phyloP scores from a whole-genome alignment of 1,139 yeast genomes.

The Hemisphaericaspora lyxosophila region DNA sequence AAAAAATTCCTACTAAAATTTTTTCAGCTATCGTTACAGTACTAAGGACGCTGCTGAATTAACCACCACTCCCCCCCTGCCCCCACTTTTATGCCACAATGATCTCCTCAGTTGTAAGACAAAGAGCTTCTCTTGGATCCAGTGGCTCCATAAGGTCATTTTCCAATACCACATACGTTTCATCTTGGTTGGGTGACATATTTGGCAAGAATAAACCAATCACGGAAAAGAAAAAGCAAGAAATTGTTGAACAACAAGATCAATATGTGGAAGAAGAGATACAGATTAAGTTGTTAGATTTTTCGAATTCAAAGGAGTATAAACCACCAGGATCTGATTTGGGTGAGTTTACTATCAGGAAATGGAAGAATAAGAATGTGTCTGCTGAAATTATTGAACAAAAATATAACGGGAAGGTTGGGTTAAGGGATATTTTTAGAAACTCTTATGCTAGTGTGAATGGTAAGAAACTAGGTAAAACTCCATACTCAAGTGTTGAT shows the following conservation, averaged over 20 bases:
- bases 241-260: slow-evolving; percentile 42
- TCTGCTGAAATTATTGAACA: slow-evolving; percentile 28
- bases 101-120: slow-evolving; percentile 3
- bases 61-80: no score
- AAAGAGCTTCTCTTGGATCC: background rate
- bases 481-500: slow-evolving; percentile 18
- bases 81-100: no score
- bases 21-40: no score
- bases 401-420: slow-evolving; percentile 24
- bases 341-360: slow-evolving; percentile 34
- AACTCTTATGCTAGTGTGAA: slow-evolving; percentile 25
- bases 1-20: no score
- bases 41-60: no score
- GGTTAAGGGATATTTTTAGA: slow-evolving; percentile 26
- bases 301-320: slow-evolving; percentile 35
- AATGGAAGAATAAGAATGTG: slow-evolving; percentile 37
- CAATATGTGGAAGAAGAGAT: slow-evolving; percentile 37
- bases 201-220: slow-evolving; percentile 12
- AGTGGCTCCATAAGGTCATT: slow-evolving; percentile 11
- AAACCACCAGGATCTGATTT: slow-evolving; percentile 31
- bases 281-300: slow-evolving; percentile 37
- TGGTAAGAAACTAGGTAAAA: slow-evolving; percentile 12
- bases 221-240: slow-evolving; percentile 16
- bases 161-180: slow-evolving; percentile 6
- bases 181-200: slow-evolving; percentile 15